These are phyloP conservation scores for Coprinopsis marcescibilis DNA, from an alignment of 768 basidiomycete genomes.

Conservation along the genomic window DNA sequence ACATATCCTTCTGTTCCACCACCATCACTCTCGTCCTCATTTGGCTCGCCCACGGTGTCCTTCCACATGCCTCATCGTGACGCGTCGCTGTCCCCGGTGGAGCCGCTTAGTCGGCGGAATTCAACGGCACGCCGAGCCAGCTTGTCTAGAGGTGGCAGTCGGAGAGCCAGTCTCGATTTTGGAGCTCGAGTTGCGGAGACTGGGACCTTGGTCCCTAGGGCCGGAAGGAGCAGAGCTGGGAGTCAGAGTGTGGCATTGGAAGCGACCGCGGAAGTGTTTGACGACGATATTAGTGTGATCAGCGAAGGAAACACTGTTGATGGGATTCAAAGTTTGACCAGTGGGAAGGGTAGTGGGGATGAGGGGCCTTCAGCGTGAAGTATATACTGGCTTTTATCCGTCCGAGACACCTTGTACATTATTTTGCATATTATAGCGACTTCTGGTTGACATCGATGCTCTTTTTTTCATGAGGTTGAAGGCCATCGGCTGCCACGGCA, in stretches of 20 bases:
- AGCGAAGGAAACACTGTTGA: conserved; percentile 10
- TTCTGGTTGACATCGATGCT: too few relatives aligned
- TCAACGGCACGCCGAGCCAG: conserved; percentile 38
- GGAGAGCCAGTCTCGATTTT: conserved; percentile 54
- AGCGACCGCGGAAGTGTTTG: conserved; percentile 21
- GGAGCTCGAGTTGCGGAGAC: conserved; percentile 67
- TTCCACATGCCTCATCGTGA: conserved; percentile 44
- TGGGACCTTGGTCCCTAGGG: conserved; percentile 30
- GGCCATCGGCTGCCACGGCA: too few relatives aligned
- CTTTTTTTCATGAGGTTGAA: too few relatives aligned
- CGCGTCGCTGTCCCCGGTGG: conserved; percentile 43
- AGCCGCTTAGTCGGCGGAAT: conserved; percentile 47
- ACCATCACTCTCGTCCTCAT: conserved; percentile 72
- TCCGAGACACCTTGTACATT: too few relatives aligned
- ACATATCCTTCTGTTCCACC: conserved; percentile 83
- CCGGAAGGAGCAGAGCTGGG: conserved; percentile 37
- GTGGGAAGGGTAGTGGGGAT: too few relatives aligned
- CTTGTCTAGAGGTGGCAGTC: conserved; percentile 33
- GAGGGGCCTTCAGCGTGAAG: too few relatives aligned
- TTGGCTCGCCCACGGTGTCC: conserved; percentile 61
- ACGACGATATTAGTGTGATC: conserved; percentile 13
- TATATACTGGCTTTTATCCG: too few relatives aligned
- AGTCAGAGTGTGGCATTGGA: conserved; percentile 36
- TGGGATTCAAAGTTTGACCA: too few relatives aligned
- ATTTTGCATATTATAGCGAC: too few relatives aligned